Base-by-base conservation (phyloP, 306 rosid genomes). In the Vicia faba region DNA sequence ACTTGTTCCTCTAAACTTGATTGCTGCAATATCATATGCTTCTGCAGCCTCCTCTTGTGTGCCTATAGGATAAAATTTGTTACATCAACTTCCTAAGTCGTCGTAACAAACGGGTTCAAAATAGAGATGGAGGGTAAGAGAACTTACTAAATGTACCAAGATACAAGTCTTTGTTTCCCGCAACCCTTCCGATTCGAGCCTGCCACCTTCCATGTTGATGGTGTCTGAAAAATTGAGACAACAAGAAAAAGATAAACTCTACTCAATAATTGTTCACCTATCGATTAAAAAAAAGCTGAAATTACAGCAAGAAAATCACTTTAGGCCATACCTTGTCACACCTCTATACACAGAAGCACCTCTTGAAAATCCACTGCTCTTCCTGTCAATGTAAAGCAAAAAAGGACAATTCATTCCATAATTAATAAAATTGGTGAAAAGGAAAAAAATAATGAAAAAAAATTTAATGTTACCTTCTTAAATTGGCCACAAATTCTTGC, bases 171-270 rank as follows among this genome's bases (percentile, higher is more conserved):
- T 95, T 95, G 81, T 95, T 95, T 64, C 99, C 99, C 9, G 99
- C 97, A 64, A 95, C 99, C 72, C 99, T 81, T 66, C 97, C 99
- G 39, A 95, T 95, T 40, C 99, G 77, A 70, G 99, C 99, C 79
- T 95, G 99, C 99, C 99, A 95, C 81, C 99, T 90, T 75, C 99
- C 99, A 88, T 95, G 97, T 76, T 95, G 99, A 84, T 95, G 99
- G 79, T 95, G 99, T 72, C 99, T 90, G 84, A 35, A 70, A 64
- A 38, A 4, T 51, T 16, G 38, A 70, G 38, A 71, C 72, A 75
- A 43, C 60, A 71, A 51, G 8, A 60, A 70, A 76, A 57, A 41
- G 71, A 75, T 70, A 77, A 58, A 76, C 45, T 63, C 5, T 73
- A 40, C 63, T 23, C 58, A 75, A 77, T 80, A 75, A 82, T 82